A percentile compares a stretch with the other conserved stretches of the same genome.
Evolutionary conservation across 2,329 filamentous ascomycete genomes (phyloP).

Genomic region (Pleurostoma richardsiae): DNA sequence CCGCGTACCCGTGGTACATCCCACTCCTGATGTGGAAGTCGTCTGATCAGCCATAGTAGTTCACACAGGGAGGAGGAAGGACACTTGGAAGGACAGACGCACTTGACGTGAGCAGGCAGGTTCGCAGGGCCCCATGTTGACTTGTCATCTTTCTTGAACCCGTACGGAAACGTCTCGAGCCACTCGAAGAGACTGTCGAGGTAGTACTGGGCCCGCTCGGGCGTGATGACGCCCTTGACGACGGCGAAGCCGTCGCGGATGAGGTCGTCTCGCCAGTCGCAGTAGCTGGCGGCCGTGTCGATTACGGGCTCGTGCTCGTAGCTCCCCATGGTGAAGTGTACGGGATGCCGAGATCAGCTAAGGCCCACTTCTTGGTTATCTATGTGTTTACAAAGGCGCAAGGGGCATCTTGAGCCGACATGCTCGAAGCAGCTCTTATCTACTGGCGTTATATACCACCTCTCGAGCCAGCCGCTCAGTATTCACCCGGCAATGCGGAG

Average conservation of each 20-base stretch:
- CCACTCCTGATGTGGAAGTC: neutral
- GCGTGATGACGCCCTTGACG: neutral
- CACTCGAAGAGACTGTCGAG: slow-evolving; percentile 2
- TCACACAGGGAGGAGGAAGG: neutral
- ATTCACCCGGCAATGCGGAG: too few species aligned
- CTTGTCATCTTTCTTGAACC: slow-evolving; percentile 1
- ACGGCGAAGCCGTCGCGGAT: slow-evolving; percentile 2
- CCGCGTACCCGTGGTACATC: slow-evolving; percentile 3
- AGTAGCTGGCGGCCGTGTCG: neutral
- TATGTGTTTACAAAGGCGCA: too few species aligned
- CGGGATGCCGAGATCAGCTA: too few species aligned
- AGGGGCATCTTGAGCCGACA: too few species aligned
- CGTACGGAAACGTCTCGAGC: slow-evolving; percentile 2
- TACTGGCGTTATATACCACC: too few species aligned
- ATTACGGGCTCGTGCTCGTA: slow-evolving; percentile 1
- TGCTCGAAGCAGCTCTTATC: too few species aligned
- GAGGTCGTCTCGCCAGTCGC: slow-evolving; percentile 3
- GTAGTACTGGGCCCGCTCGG: neutral
- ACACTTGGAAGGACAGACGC: neutral
- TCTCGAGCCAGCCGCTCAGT: too few species aligned
- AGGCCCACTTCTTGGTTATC: too few species aligned
- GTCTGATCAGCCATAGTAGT: neutral
- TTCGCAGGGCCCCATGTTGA: slow-evolving; percentile 2
- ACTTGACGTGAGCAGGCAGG: slow-evolving; percentile 2
- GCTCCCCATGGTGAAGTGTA: neutral